These are phyloP conservation scores for Aspergillus tamarii DNA, from an alignment of 2,329 filamentous ascomycete species.

Conservation along the genomic window DNA sequence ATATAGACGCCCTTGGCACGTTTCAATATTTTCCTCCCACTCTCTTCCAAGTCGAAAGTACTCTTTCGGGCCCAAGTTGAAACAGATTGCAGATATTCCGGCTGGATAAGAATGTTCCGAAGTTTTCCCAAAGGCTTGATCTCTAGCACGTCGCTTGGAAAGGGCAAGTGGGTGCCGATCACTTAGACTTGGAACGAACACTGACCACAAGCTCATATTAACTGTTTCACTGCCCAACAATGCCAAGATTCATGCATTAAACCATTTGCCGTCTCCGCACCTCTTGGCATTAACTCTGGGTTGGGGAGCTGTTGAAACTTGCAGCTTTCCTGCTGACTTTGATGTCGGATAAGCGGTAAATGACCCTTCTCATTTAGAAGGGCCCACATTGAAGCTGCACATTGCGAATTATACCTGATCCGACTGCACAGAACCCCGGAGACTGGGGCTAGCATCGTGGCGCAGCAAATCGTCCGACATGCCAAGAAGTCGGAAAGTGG, in stretches of 20 bases:
- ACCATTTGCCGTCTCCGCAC: neutral
- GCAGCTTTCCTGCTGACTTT: neutral
- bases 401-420: neutral
- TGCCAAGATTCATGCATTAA: neutral
- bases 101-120: neutral
- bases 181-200: neutral
- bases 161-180: neutral
- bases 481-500: constrained; percentile 7
- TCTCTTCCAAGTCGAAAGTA: neutral
- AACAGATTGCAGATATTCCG: neutral
- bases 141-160: neutral
- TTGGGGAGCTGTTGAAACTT: neutral
- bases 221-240: neutral
- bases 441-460: constrained; percentile 10
- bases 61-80: constrained; percentile 1
- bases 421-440: neutral
- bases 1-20: constrained; percentile 5
- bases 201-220: constrained; percentile 3
- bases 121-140: constrained; percentile 5
- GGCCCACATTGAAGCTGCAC: neutral
- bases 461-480: constrained; percentile 13
- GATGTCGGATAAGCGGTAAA: neutral
- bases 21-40: constrained; percentile 1
- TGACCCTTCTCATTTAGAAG: constrained; percentile 1
- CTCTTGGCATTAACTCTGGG: neutral